Evolutionary conservation across 371 early-diverging fungal genomes (phyloP).

Genomic region (Rhizopus sp.): DNA sequence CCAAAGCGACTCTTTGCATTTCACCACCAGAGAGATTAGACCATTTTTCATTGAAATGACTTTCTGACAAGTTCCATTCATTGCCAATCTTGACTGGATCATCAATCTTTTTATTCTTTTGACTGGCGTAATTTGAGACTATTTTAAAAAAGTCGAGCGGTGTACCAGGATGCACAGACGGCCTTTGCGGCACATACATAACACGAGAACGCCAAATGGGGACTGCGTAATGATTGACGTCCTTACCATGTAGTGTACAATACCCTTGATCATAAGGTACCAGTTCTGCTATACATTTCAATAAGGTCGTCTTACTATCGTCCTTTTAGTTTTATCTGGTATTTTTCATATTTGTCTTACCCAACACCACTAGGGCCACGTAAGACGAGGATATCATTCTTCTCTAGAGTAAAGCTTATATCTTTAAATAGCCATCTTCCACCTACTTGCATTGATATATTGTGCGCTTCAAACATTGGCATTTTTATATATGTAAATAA

Average conservation of each 20-base stretch:
- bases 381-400: slow-evolving; percentile 63
- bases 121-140: slow-evolving; percentile 58
- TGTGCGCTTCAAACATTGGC: slow-evolving; percentile 34
- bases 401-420: slow-evolving; percentile 54
- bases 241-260: slow-evolving; percentile 58
- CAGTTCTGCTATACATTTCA: slow-evolving; percentile 82
- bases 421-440: slow-evolving; percentile 67
- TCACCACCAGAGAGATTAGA: slow-evolving; percentile 87
- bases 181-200: slow-evolving; percentile 88
- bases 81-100: slow-evolving; percentile 66
- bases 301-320: slow-evolving; percentile 79
- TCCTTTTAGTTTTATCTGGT: neutral
- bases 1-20: slow-evolving; percentile 80
- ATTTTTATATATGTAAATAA: slow-evolving; percentile 1
- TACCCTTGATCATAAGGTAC: slow-evolving; percentile 65
- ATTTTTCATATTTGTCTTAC: slow-evolving; percentile 33
- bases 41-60: slow-evolving; percentile 78
- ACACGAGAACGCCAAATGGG: slow-evolving; percentile 78
- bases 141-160: slow-evolving; percentile 70
- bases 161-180: slow-evolving; percentile 73
- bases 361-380: slow-evolving; percentile 79
- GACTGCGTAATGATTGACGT: slow-evolving; percentile 63
- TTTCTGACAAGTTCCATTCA: slow-evolving; percentile 68
- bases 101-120: slow-evolving; percentile 47
- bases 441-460: slow-evolving; percentile 40